A percentile compares a stretch with the other conserved stretches of the same genome.
Conservation (phyloP, 768 basidiomycete genomes). For the Tephrocybe sp. region DNA sequence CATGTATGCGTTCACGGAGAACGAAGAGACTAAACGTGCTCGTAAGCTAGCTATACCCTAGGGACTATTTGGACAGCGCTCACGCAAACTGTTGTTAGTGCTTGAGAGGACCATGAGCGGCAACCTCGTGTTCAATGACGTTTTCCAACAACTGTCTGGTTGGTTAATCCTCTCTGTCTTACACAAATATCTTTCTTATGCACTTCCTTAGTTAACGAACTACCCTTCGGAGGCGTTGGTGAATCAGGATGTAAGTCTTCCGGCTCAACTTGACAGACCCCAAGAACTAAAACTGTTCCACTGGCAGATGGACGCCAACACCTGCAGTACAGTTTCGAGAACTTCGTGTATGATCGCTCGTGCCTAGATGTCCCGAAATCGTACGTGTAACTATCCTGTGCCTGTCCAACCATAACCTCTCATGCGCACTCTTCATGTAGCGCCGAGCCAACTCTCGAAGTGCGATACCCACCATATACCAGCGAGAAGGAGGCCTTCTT, state of each 20-base stretch:
- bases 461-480: slow-evolving; percentile 54
- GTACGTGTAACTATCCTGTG: slow-evolving; percentile 31
- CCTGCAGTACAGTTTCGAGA: slow-evolving; percentile 51
- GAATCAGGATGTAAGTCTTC: slow-evolving; percentile 58
- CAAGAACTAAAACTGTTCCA: slow-evolving; percentile 1
- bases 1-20: slow-evolving; percentile 61
- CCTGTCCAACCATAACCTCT: not conserved
- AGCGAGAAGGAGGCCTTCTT: slow-evolving; percentile 31
- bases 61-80: not conserved
- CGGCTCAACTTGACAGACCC: not conserved
- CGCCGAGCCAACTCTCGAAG: slow-evolving; percentile 33
- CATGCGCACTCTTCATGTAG: slow-evolving; percentile 23
- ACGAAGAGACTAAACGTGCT: slow-evolving; percentile 33
- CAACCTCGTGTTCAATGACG: slow-evolving; percentile 56
- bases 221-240: slow-evolving; percentile 56
- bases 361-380: slow-evolving; percentile 49
- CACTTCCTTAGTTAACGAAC: slow-evolving; percentile 18
- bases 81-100: slow-evolving; percentile 32
- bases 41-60: slow-evolving; percentile 24
- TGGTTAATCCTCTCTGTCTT: slow-evolving; percentile 13
- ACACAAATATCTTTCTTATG: slow-evolving; percentile 1
- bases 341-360: slow-evolving; percentile 48
- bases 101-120: slow-evolving; percentile 56
- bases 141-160: slow-evolving; percentile 52
- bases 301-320: slow-evolving; percentile 60